Conservation (phyloP, 2,329 filamentous ascomycete species). For the Colletotrichum camelliae region DNA sequence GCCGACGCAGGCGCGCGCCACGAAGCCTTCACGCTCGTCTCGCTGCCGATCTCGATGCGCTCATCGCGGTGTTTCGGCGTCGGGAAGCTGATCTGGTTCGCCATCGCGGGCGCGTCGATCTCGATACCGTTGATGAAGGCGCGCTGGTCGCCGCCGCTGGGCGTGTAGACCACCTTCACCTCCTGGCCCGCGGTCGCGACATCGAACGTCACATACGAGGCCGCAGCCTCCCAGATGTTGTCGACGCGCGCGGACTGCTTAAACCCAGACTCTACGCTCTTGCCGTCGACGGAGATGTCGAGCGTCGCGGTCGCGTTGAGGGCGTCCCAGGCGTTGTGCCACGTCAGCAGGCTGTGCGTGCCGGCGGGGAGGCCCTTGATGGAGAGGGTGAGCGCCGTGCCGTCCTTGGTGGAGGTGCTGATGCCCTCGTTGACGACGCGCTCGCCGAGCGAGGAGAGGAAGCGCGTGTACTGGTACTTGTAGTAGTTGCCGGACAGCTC, state of each 20-base stretch:
- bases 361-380: slow-evolving; percentile 31
- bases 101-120: slow-evolving; percentile 28
- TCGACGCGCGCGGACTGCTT: slow-evolving; percentile 31
- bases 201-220: slow-evolving; percentile 31
- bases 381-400: slow-evolving; percentile 28
- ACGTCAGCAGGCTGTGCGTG: slow-evolving; percentile 31
- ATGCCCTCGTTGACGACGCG: slow-evolving; percentile 32
- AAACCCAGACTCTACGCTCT: not conserved
- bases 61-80: slow-evolving; percentile 33
- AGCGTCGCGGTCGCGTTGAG: slow-evolving; percentile 26
- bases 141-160: slow-evolving; percentile 21
- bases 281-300: slow-evolving; percentile 29
- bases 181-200: slow-evolving; percentile 21
- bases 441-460: slow-evolving; percentile 31
- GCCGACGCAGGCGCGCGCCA: slow-evolving; percentile 28
- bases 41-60: slow-evolving; percentile 24
- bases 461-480: slow-evolving; percentile 29
- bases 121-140: slow-evolving; percentile 37
- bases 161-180: slow-evolving; percentile 30
- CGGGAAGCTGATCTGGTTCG: slow-evolving; percentile 31
- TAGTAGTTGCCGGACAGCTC: slow-evolving; percentile 29
- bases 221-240: slow-evolving; percentile 34
- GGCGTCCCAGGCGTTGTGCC: slow-evolving; percentile 35
- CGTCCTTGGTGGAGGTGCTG: slow-evolving; percentile 27
- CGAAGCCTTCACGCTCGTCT: slow-evolving; percentile 15